A percentile compares a stretch with the other conserved stretches of the same genome.
phyloP scores from a whole-genome alignment of 2,329 filamentous ascomycete genomes.

The Rhexocercosporidium sp. region DNA sequence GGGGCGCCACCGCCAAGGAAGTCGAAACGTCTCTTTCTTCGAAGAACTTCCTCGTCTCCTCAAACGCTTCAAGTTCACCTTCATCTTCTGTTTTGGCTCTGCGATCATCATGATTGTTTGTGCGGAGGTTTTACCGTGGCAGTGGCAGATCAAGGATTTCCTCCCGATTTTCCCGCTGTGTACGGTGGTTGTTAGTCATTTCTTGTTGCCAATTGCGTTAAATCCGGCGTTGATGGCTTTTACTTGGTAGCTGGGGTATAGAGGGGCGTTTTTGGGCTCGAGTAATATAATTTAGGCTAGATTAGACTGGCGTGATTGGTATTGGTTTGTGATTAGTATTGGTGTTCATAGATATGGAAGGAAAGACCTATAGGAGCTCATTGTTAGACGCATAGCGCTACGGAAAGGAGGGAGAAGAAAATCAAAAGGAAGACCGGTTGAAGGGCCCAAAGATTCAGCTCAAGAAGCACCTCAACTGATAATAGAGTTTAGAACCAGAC shows the following conservation, averaged over 20 bases:
- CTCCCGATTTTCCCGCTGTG: constrained; percentile 64
- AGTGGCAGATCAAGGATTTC: constrained; percentile 47
- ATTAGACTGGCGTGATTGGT: background rate
- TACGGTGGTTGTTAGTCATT: constrained; percentile 58
- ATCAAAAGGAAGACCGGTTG: no score
- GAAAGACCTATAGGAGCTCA: background rate
- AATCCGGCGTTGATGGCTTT: constrained; percentile 70
- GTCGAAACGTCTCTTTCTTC: constrained; percentile 45
- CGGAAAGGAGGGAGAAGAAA: no score
- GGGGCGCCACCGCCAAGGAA: constrained; percentile 66
- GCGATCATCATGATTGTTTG: constrained; percentile 55
- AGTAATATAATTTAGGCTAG: background rate
- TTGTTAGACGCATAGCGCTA: background rate
- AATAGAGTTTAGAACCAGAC: no score
- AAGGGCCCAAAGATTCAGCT: no score
- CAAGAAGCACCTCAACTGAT: no score
- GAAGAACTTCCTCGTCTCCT: constrained; percentile 51
- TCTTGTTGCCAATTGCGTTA: constrained; percentile 62
- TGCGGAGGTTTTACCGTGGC: constrained; percentile 40
- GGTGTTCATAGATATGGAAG: background rate
- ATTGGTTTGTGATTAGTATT: background rate
- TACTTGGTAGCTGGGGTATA: constrained; percentile 51
- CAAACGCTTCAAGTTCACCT: constrained; percentile 61
- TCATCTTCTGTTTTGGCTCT: constrained; percentile 53
- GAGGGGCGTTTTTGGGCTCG: background rate